Base-by-base conservation (phyloP, 257 asterid species). In the Nicotiana otophora region DNA sequence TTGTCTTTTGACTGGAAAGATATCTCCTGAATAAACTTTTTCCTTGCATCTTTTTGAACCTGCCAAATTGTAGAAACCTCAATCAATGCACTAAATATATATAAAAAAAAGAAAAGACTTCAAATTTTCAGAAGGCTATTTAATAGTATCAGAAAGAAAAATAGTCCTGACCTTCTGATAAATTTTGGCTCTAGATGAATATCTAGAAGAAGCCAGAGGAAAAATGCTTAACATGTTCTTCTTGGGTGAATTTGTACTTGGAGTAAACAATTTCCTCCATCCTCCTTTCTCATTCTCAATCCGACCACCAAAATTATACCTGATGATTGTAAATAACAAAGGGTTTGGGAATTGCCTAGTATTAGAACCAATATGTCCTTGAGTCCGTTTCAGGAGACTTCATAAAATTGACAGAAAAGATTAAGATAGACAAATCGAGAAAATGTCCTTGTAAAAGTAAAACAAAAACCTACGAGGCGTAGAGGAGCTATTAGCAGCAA, bases 1-100 rank as follows among this genome's bases (percentile, higher is more conserved):
- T 87, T 95, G 89, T 91, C 97, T 86, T 91, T 91, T 23, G 95
- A 88, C 89, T 85, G 92, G 86, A 91, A 92, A 65, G 97, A 90
- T 82, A 93, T 90, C 92, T 93, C 99, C 55, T 77, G 70, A 7
- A 91, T 90, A 85, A 90, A 95, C 80, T 92, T 89, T 67, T 89
- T 89, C 85, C 98, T 90, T 54, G 99, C 93, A 87, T 88, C 92
- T 88, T 88, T 90, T 76, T 89, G 90, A 11, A 88, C 90, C 98
- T 95, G 91, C 65, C 33, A 82, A 28, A 85, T 84, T 87, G 83
- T 33, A 69, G 62, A 46, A 46, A 1, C 5, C 57, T 53, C 66
- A 63, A 77, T 87, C 86, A 83, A 83, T 75, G 36, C 36, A 53
- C 83, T 84, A 81, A 69, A 58, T 80, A 28, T 53, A 77, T n/a